Percentiles rank a stretch among this genome's conserved stretches.
These are phyloP conservation scores for Ustilago curta DNA, from an alignment of 1,284 basidiomycete genomes.

Conservation along the genomic window DNA sequence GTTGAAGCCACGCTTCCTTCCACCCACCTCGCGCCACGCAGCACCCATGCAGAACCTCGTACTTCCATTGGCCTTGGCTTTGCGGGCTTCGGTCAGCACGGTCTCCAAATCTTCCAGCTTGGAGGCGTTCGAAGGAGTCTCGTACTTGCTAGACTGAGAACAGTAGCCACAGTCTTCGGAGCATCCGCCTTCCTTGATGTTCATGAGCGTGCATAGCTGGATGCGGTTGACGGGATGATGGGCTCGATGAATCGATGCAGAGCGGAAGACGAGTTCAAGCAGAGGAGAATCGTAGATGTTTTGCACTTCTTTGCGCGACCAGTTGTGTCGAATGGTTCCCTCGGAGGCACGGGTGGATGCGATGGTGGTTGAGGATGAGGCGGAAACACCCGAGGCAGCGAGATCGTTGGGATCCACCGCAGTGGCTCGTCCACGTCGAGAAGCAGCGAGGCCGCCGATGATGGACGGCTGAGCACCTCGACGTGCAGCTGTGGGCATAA, in stretches of 20 bases:
- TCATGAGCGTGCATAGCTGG: slow-evolving; percentile 97
- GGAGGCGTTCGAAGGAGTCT: slow-evolving; percentile 88
- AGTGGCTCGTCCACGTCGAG: slow-evolving; percentile 48
- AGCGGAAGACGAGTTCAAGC: slow-evolving; percentile 67
- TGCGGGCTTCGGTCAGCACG: slow-evolving; percentile 80
- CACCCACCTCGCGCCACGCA: slow-evolving; percentile 96
- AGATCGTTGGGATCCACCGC: slow-evolving; percentile 49
- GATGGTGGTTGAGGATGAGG: slow-evolving; percentile 3
- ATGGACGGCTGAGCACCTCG: slow-evolving; percentile 27
- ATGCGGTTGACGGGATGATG: slow-evolving; percentile 89
- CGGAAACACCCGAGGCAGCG: slow-evolving; percentile 23
- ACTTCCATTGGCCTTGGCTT: slow-evolving; percentile 94
- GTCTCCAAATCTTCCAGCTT: slow-evolving; percentile 90
- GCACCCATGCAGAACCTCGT: slow-evolving; percentile 99
- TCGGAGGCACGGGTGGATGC: slow-evolving; percentile 17
- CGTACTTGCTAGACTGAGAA: slow-evolving; percentile 92
- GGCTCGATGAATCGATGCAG: slow-evolving; percentile 80
- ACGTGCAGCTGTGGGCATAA: slow-evolving; percentile 29
- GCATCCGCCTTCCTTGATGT: slow-evolving; percentile 92
- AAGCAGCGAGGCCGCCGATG: slow-evolving; percentile 16
- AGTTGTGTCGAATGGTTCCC: slow-evolving; percentile 53
- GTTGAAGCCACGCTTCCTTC: slow-evolving; percentile 93
- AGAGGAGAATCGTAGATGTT: slow-evolving; percentile 65
- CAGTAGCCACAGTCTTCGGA: slow-evolving; percentile 98
- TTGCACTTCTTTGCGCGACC: slow-evolving; percentile 63